Percentiles rank a stretch among this genome's conserved stretches.
Conservation (phyloP, 495 filamentous ascomycete species). For the Rostrohypoxylon terebratum region DNA sequence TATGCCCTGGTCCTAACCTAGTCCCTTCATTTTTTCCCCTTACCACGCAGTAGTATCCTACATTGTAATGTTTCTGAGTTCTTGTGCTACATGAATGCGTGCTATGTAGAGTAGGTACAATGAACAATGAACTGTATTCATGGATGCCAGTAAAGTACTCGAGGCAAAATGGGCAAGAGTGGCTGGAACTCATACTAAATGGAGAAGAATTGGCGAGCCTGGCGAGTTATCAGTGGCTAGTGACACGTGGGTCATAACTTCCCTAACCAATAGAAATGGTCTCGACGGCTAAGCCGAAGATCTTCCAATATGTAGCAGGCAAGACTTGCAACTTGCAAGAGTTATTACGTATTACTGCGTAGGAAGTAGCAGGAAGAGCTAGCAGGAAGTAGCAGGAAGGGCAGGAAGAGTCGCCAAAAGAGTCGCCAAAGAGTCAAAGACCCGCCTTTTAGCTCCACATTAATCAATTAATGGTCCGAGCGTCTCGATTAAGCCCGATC, state of each 20-base stretch:
- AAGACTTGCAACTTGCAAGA: slow-evolving; percentile 1
- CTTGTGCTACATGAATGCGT: background rate
- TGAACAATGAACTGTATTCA: no score
- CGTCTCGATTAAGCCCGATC: slow-evolving; percentile 44
- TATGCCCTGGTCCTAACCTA: background rate
- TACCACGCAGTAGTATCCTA: no score
- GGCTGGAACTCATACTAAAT: slow-evolving; percentile 18
- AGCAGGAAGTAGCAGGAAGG: background rate
- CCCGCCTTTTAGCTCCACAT: background rate
- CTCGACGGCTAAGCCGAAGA: slow-evolving; percentile 33
- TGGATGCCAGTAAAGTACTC: background rate
- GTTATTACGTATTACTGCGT: no score
- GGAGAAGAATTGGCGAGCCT: background rate
- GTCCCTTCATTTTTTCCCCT: background rate
- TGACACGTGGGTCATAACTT: slow-evolving; percentile 14
- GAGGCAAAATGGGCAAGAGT: slow-evolving; percentile 6
- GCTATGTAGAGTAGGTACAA: background rate
- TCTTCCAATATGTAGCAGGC: slow-evolving; percentile 17
- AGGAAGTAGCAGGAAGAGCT: no score
- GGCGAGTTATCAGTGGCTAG: slow-evolving; percentile 30
- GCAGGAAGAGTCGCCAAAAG: background rate
- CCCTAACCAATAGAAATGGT: slow-evolving; percentile 26
- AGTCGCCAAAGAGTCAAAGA: background rate
- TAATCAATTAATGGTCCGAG: slow-evolving; percentile 21
- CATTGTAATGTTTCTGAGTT: no score